These are phyloP conservation scores for Singerocomus rubriflavus DNA, from an alignment of 1,284 basidiomycete genomes.

Conservation along the genomic window DNA sequence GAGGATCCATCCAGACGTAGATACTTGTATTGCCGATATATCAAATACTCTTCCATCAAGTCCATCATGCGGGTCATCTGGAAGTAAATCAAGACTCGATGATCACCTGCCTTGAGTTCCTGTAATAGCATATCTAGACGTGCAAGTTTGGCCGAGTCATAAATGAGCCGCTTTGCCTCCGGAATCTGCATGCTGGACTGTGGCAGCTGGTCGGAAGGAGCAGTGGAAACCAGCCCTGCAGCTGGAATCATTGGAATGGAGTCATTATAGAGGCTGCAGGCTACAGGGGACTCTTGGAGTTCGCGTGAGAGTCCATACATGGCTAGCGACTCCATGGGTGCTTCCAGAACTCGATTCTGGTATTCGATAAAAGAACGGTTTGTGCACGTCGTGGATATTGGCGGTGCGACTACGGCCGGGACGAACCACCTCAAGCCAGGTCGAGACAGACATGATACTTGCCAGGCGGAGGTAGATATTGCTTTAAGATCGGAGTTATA, in stretches of 20 bases:
- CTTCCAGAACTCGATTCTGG: conserved; percentile 60
- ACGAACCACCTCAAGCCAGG: conserved; percentile 79
- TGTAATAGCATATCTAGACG: conserved; percentile 86
- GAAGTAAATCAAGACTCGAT: conserved; percentile 97
- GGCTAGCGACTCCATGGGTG: conserved; percentile 69
- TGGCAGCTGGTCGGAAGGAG: conserved; percentile 77
- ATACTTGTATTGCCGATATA: conserved; percentile 98
- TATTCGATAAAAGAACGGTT: conserved; percentile 80
- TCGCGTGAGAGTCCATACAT: conserved; percentile 84
- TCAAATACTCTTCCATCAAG: conserved; percentile 98
- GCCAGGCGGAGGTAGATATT: conserved; percentile 66
- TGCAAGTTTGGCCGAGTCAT: conserved; percentile 96
- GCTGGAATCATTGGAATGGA: conserved; percentile 64
- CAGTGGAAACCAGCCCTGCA: conserved; percentile 67
- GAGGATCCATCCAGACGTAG: conserved; percentile 93
- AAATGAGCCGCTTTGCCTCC: conserved; percentile 92
- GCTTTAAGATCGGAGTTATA: conserved; percentile 51
- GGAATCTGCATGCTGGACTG: conserved; percentile 89
- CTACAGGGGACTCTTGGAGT: conserved; percentile 60
- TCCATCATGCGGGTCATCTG: conserved; percentile 99
- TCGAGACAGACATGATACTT: conserved; percentile 77
- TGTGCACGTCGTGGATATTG: conserved; percentile 71
- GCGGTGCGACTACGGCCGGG: conserved; percentile 82
- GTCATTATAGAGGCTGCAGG: conserved; percentile 49
- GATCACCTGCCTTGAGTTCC: conserved; percentile 91